Percentiles rank a stretch among this genome's conserved stretches.
Conservation (phyloP, 1,284 basidiomycete genomes). For the Sanghuangporus weigelae region DNA sequence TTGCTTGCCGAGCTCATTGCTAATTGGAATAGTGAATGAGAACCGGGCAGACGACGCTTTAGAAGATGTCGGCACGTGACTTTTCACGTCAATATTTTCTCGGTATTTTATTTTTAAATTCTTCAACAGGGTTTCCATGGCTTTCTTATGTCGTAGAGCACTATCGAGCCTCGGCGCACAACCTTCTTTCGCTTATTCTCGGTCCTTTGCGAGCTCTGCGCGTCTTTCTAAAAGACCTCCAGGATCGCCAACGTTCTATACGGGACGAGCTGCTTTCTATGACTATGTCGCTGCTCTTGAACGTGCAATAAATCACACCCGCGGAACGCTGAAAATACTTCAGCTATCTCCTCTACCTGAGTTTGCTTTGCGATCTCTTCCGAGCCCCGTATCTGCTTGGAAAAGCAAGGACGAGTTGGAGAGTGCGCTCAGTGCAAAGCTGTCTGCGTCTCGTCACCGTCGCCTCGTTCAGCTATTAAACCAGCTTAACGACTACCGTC, state of each 20-base stretch:
- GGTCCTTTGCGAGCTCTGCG: conserved; percentile 1
- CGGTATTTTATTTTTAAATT: neutral
- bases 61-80: neutral
- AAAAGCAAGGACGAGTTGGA: conserved; percentile 58
- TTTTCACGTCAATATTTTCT: neutral
- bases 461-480: conserved; percentile 61
- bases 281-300: conserved; percentile 71
- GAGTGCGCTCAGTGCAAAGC: conserved; percentile 48
- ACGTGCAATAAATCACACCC: conserved; percentile 53
- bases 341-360: conserved; percentile 76
- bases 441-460: conserved; percentile 73
- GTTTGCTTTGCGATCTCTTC: conserved; percentile 59
- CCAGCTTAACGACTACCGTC: conserved; percentile 67
- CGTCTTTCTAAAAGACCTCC: conserved; percentile 28
- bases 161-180: neutral
- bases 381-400: conserved; percentile 62
- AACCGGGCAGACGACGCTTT: neutral
- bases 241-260: conserved; percentile 77
- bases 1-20: conserved; percentile 55
- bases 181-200: neutral
- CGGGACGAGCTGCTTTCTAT: conserved; percentile 75
- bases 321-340: conserved; percentile 55
- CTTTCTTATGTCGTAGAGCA: conserved; percentile 8
- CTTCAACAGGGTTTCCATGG: conserved; percentile 6
- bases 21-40: neutral